These are phyloP conservation scores for Fusarium scirpi DNA, from an alignment of 2,329 filamentous ascomycete genomes.

Conservation along the genomic window DNA sequence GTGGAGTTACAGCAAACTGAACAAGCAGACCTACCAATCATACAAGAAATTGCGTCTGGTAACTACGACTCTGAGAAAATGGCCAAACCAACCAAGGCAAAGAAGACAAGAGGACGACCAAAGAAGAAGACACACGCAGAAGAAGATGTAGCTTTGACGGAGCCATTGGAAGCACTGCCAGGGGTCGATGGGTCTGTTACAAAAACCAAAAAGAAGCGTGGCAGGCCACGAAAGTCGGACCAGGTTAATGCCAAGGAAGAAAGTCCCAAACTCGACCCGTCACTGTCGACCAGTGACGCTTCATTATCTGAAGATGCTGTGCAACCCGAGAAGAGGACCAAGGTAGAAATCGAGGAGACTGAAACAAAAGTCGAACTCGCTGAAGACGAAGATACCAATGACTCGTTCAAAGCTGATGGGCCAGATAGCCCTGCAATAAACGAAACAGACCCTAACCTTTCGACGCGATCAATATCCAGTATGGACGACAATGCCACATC, in stretches of 20 bases:
- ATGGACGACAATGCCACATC: constrained; percentile 6
- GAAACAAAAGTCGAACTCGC: constrained; percentile 11
- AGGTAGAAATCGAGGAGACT: constrained; percentile 1
- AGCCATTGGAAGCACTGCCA: constrained; percentile 2
- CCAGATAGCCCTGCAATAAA: constrained; percentile 19
- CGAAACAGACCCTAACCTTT: constrained; percentile 19
- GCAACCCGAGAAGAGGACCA: constrained; percentile 12
- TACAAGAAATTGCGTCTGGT: constrained; percentile 4
- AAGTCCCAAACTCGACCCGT: constrained; percentile 9
- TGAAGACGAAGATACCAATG: neutral
- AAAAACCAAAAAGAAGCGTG: constrained; percentile 54
- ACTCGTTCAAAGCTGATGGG: neutral
- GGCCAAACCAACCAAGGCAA: constrained; percentile 38
- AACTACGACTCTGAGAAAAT: constrained; percentile 33
- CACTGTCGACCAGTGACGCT: constrained; percentile 2
- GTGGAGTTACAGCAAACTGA: neutral
- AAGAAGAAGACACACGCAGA: constrained; percentile 42
- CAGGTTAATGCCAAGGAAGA: constrained; percentile 27
- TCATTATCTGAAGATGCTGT: constrained; percentile 13
- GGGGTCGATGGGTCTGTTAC: constrained; percentile 17
- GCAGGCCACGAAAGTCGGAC: constrained; percentile 57
- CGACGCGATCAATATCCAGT: neutral
- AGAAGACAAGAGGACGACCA: constrained; percentile 51
- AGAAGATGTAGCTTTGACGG: constrained; percentile 25
- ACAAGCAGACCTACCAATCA: neutral